phyloP scores from a whole-genome alignment of 2,329 filamentous ascomycete genomes.

The Dothistroma pini region DNA sequence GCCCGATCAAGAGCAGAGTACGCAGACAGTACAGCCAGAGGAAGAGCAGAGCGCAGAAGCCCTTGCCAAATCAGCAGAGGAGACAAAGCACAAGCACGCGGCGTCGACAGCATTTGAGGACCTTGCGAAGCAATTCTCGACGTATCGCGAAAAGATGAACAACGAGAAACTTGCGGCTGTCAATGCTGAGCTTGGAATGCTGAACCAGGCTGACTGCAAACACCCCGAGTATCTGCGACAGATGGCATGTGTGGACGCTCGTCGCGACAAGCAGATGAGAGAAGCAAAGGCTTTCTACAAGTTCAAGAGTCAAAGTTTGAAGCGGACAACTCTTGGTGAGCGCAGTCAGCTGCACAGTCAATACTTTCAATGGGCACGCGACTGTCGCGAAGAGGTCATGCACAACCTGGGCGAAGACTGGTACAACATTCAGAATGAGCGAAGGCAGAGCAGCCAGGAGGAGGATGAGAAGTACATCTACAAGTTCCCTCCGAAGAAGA shows the following conservation, averaged over 20 bases:
- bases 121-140: constrained; percentile 84
- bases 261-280: constrained; percentile 74
- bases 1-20: constrained; percentile 14
- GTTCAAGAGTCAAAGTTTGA: constrained; percentile 69
- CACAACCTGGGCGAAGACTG: constrained; percentile 82
- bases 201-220: constrained; percentile 58
- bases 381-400: constrained; percentile 74
- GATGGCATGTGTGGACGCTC: constrained; percentile 79
- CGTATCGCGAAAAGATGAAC: constrained; percentile 81
- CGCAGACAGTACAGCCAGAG: constrained; percentile 14
- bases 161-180: constrained; percentile 82
- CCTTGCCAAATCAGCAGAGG: constrained; percentile 51
- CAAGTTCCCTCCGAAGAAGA: constrained; percentile 71
- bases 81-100: constrained; percentile 41
- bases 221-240: constrained; percentile 90
- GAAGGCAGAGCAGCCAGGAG: constrained; percentile 72
- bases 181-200: constrained; percentile 62
- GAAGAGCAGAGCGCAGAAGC: constrained; percentile 29
- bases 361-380: constrained; percentile 81
- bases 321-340: constrained; percentile 72
- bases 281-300: constrained; percentile 70
- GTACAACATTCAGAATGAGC: constrained; percentile 88
- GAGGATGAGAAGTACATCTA: constrained; percentile 78
- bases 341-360: constrained; percentile 84
- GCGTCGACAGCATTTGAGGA: constrained; percentile 51